Percentiles rank a stretch among this genome's conserved stretches.
phyloP scores from a whole-genome alignment of 106 monocot genomes.

The Dendrobium officinale region DNA sequence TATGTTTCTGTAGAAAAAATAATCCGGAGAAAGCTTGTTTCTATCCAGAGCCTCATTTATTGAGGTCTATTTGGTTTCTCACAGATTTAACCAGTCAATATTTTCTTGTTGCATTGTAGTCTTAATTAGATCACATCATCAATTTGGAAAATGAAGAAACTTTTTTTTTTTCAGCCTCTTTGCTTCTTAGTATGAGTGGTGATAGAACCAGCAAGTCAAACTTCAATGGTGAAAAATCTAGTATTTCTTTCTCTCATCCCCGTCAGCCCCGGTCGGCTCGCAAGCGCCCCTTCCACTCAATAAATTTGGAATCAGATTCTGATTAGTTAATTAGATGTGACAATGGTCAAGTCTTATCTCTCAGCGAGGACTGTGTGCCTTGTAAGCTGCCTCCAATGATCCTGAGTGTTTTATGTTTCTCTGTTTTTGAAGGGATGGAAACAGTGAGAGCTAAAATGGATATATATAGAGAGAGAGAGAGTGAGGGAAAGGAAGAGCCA shows the following conservation, averaged over 20 bases:
- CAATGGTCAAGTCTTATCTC: not conserved
- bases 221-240: constrained; percentile 26
- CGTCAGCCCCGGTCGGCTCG: constrained; percentile 40
- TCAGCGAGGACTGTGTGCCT: not conserved
- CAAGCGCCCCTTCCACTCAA: constrained; percentile 40
- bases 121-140: not conserved
- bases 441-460: not conserved
- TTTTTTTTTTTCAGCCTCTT: constrained; percentile 45
- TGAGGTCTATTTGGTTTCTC: not conserved
- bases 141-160: not conserved
- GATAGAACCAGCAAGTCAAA: constrained; percentile 25
- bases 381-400: not conserved
- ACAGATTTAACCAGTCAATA: not conserved
- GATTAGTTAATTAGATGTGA: constrained; percentile 15
- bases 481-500: not conserved
- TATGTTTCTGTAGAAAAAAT: not conserved
- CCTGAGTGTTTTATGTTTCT: not conserved
- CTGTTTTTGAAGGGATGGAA: constrained; percentile 5
- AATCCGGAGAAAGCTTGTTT: too few relatives aligned
- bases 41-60: not conserved
- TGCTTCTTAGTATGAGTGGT: constrained; percentile 49
- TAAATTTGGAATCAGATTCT: constrained; percentile 53
- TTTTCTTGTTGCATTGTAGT: not conserved
- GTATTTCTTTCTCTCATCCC: constrained; percentile 45
- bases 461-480: not conserved